Evolutionary conservation across 2,329 filamentous ascomycete species (phyloP).

Genomic region (Periconia sp.): DNA sequence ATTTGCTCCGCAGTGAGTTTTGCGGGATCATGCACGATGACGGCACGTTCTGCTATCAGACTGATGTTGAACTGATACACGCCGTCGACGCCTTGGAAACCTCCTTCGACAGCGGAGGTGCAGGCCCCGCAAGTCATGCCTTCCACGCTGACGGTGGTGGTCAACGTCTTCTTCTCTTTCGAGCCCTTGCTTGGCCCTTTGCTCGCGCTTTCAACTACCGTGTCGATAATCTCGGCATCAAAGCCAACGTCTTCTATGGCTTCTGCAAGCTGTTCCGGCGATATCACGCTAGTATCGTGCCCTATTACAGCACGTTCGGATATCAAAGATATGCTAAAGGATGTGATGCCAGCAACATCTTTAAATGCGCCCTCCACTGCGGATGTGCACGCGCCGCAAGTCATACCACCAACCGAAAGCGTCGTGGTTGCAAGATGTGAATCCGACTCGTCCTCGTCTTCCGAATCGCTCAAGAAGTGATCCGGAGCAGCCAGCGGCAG

Average conservation of each 20-base stretch:
- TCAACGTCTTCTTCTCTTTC: conserved; percentile 55
- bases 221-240: conserved; percentile 76
- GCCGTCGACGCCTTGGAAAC: conserved; percentile 76
- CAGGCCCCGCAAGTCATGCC: conserved; percentile 99
- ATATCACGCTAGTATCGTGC: conserved; percentile 65
- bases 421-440: conserved; percentile 64
- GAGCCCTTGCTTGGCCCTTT: conserved; percentile 38
- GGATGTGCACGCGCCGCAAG: conserved; percentile 85
- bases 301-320: conserved; percentile 85
- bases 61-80: conserved; percentile 92
- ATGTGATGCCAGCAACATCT: conserved; percentile 70
- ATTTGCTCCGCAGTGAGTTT: conserved; percentile 75
- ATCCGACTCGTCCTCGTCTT: conserved; percentile 31
- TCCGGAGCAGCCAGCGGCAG: conserved; percentile 56
- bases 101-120: conserved; percentile 85
- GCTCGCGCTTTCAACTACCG: conserved; percentile 50
- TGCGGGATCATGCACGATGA: conserved; percentile 77
- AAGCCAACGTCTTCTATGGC: conserved; percentile 73
- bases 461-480: conserved; percentile 40
- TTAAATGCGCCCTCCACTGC: conserved; percentile 81
- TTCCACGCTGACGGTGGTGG: conserved; percentile 84
- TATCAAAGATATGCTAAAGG: conserved; percentile 79
- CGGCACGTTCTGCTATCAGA: conserved; percentile 85
- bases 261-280: conserved; percentile 57
- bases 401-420: conserved; percentile 83